These are phyloP conservation scores for Erysimum cheiri DNA, from an alignment of 441 rosid genomes.

Conservation along the genomic window DNA sequence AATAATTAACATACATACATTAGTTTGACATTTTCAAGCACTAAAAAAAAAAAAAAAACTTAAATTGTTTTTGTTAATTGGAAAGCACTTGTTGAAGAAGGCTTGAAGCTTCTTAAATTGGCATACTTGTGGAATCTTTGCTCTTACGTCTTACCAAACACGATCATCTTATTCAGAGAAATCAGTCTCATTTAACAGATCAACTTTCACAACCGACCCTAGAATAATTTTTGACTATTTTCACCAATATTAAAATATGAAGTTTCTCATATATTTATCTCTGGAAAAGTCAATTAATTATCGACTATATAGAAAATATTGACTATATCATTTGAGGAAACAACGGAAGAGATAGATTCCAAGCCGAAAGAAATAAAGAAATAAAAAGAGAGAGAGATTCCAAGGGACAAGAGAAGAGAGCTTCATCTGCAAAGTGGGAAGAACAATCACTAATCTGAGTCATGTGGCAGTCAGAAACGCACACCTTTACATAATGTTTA, in stretches of 20 bases:
- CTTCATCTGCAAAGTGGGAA: constrained; percentile 25
- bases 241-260: not conserved
- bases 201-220: not conserved
- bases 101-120: not conserved
- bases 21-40: not conserved
- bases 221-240: not conserved
- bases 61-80: not conserved
- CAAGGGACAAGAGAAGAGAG: constrained; percentile 14
- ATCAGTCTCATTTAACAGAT: not conserved
- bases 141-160: not conserved
- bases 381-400: constrained; percentile 21
- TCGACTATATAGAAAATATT: not conserved
- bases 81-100: constrained; percentile 1
- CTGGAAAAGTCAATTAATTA: not conserved
- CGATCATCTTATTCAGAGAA: not conserved
- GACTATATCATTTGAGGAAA: not conserved
- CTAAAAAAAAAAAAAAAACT: not conserved
- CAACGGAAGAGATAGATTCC: constrained; percentile 18
- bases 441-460: constrained; percentile 41
- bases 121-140: not conserved
- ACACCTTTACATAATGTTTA: not conserved
- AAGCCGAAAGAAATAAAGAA: constrained; percentile 17
- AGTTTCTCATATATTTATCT: not conserved
- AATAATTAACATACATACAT: not conserved
- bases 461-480: constrained; percentile 36